Conservation (phyloP, 495 filamentous ascomycete species). For the Neurospora sp. region DNA sequence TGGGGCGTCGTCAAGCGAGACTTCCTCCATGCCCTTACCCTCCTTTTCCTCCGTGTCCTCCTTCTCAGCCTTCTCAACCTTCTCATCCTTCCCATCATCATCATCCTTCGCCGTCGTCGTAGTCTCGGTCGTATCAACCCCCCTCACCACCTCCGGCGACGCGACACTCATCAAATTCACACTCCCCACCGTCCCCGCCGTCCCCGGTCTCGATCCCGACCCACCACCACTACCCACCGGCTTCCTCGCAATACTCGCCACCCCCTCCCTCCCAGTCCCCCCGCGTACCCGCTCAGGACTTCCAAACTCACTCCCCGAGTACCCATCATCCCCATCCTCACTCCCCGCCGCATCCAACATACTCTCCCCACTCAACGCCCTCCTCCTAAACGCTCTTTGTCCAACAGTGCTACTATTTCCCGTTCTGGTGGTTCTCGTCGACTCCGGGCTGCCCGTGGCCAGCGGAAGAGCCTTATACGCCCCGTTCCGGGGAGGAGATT, state of each 20-base stretch:
- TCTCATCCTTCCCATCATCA: not conserved
- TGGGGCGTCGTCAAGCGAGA: not conserved
- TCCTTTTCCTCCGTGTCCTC: not conserved
- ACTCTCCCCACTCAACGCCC: not conserved
- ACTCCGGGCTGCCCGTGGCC: not conserved
- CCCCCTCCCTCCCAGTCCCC: not conserved
- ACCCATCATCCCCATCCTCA: not conserved
- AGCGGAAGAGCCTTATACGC: not conserved
- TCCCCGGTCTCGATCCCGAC: not conserved
- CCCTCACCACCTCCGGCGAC: not conserved
- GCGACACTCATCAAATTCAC: not conserved
- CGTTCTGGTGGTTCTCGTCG: not conserved
- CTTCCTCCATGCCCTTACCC: not conserved
- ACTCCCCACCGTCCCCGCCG: not conserved
- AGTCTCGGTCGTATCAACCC: too few species aligned
- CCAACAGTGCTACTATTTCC: not conserved
- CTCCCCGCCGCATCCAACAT: not conserved
- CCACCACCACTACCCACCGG: not conserved
- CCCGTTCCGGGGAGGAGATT: not conserved
- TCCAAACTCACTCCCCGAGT: not conserved
- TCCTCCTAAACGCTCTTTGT: not conserved
- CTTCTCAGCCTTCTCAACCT: not conserved
- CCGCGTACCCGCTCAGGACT: not conserved
- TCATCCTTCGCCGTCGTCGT: not conserved
- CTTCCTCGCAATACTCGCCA: not conserved